Evolutionary conservation across 768 basidiomycete species (phyloP), one percentile per base, ranked within the genome.

Genomic region (Boletus rufocinnamomeus): DNA sequence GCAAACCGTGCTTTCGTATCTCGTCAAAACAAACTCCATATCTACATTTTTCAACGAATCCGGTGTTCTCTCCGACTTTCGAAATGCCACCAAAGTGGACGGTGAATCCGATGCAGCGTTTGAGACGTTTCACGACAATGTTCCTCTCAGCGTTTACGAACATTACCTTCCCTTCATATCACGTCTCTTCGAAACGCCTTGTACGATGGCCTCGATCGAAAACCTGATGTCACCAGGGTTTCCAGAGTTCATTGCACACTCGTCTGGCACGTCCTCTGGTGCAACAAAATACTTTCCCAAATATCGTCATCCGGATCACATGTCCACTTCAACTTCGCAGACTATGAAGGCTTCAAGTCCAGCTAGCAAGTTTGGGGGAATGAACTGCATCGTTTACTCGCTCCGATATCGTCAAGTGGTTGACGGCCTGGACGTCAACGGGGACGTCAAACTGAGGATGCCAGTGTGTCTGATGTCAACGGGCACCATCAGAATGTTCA

Each of bases 161-260:
- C 50, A 63, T 9, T 68, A 68, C 27, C 59, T n/a, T 32, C 62
- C 68, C 17, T 62, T 69, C 28, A 35, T 67, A 7, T 67, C 66
- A 0, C 60, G 66, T 11, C 45, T 63, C 28, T 57, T 66, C 23
- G 68, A 66, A n/a, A 9, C 59, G 28, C 66, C 68, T 4, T 69
- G 68, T 35, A 63, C 11, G 37, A 54, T 57, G 34, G 32, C 55
- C 5, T 56, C 60, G 14, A 63, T 69, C 25, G 53, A 70, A 43
- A 56, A 70, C 37, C 17, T 68, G 41, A 67, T 70, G 60, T 61
- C 64, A 0, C 57, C 56, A 5, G 69, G 69, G 4, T 51, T 66
- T 34, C 69, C 64, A 49, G 63, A 59, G 41, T 66, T 64, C 56
- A 58, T 70, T 9, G 66, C 67, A 3, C 61, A 64, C 37, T 70